Conservation (phyloP, 371 early-diverging fungal species). For the Blyttiomyces sp. region DNA sequence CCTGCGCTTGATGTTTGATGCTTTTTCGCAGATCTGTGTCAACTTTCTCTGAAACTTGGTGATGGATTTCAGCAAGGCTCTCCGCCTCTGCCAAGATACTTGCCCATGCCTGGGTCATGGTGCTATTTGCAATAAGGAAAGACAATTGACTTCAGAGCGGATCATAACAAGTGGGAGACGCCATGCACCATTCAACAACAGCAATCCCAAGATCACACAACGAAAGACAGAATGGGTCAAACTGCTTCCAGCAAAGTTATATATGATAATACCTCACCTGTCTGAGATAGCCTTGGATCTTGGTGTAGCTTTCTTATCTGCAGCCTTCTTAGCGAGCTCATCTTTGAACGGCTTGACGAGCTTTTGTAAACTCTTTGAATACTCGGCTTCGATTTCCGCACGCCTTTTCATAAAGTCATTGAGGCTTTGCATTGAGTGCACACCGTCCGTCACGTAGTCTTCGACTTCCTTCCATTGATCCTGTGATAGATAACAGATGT, state of each 20-base stretch:
- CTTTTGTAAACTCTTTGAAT: slow-evolving; percentile 27
- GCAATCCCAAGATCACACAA: neutral
- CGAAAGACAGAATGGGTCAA: neutral
- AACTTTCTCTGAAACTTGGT: slow-evolving; percentile 23
- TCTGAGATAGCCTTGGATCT: slow-evolving; percentile 31
- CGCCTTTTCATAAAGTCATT: slow-evolving; percentile 42
- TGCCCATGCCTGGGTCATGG: slow-evolving; percentile 33
- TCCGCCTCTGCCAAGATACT: slow-evolving; percentile 37
- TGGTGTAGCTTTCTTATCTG: slow-evolving; percentile 6
- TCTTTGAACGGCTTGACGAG: slow-evolving; percentile 36
- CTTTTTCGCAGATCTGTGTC: slow-evolving; percentile 35
- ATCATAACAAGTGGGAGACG: neutral
- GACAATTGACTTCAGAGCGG: neutral
- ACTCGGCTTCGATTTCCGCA: slow-evolving; percentile 38
- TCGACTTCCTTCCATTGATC: slow-evolving; percentile 42
- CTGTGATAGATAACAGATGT: slow-evolving; percentile 11
- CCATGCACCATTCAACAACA: neutral
- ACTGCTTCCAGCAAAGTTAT: too few species aligned
- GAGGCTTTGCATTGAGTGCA: slow-evolving; percentile 29
- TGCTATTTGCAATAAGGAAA: slow-evolving; percentile 10
- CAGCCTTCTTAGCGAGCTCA: slow-evolving; percentile 23
- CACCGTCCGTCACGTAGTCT: slow-evolving; percentile 24
- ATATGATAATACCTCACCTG: slow-evolving; percentile 23
- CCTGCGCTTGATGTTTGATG: slow-evolving; percentile 32
- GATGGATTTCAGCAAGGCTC: slow-evolving; percentile 23